Base-by-base conservation (phyloP, 352 stramenopile species). In the Phytophthora idaei region DNA sequence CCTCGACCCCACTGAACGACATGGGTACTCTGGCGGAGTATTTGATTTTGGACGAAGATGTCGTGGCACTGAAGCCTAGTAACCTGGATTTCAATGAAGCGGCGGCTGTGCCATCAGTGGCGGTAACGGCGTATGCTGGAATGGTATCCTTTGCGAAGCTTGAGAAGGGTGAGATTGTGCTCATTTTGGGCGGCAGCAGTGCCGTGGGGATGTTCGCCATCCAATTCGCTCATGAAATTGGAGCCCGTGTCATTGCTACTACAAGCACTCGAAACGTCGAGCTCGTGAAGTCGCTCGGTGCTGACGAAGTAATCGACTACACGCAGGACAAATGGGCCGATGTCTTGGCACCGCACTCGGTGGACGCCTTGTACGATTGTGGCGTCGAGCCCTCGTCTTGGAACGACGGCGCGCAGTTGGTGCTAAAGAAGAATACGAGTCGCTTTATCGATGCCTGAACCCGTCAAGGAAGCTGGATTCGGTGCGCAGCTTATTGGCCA, bases 241-340 rank as follows among this genome's bases (percentile, higher is more conserved):
- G 44, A 14, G 44, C 17, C 5, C 44, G 21, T 7, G 44, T 50
- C 2, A 5, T 50, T 32, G 44, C 44, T 2, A 50, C 44, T 21
- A 50, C 21, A 9, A 50, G 44, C 6, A 50, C 21, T 50, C 44
- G 44, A 37, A 68, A 72, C 37, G 52, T 55, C 4, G 54, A 61
- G 15, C 71, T 89, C 45, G 81, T 90, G 39, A 64, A 69, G 41
- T 76, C 64, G n/a, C 37, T 78, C 2, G 81, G 74, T 17, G 67
- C 58, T 8, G 73, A 85, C 37, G 65, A 83, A 42, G 64, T 90
- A 32, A 71, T 92, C 14, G 80, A 90, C 48, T 90, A 90, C 65
- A 83, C 73, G 0, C 71, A 81, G 53, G 58, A 74, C 14, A 71
- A 68, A 29, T 67, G 64, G 71, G n/a, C 10, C 41, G 46, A 73